Evolutionary conservation across 768 basidiomycete genomes (phyloP).

Genomic region (Russula sp.): DNA sequence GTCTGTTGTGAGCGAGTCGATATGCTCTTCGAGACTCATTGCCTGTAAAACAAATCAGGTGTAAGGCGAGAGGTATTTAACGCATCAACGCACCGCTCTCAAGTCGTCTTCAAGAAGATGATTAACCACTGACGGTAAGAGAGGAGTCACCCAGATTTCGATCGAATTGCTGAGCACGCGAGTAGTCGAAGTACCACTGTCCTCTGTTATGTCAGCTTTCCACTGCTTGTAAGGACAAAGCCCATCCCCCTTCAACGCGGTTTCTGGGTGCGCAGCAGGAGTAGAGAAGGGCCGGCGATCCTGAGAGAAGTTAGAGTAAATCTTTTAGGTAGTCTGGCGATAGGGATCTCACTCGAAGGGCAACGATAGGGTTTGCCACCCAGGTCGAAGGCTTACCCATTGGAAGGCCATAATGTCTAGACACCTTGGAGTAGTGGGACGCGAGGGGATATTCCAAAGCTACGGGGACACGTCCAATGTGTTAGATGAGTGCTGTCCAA

Average conservation of each 20-base stretch:
- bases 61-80: background rate
- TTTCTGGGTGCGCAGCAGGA: background rate
- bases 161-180: conserved; percentile 15
- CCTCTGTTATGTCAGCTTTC: conserved; percentile 50
- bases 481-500: background rate
- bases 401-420: conserved; percentile 47
- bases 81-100: conserved; percentile 13
- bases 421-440: conserved; percentile 47
- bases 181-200: conserved; percentile 6
- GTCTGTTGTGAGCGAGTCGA: conserved; percentile 13
- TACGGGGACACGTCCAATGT: background rate
- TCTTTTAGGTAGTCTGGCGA: background rate
- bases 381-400: conserved; percentile 42
- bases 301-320: background rate
- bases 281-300: conserved; percentile 16
- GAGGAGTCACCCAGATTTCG: conserved; percentile 26
- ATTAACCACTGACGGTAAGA: conserved; percentile 21
- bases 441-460: conserved; percentile 2
- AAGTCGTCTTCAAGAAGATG: conserved; percentile 23
- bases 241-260: background rate
- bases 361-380: conserved; percentile 47
- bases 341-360: conserved; percentile 34
- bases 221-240: conserved; percentile 65
- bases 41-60: conserved; percentile 10
- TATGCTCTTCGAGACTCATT: conserved; percentile 21